A percentile compares a stretch with the other conserved stretches of the same genome.
phyloP scores from a whole-genome alignment of 83 land plant species.

The Thuja plicata region DNA sequence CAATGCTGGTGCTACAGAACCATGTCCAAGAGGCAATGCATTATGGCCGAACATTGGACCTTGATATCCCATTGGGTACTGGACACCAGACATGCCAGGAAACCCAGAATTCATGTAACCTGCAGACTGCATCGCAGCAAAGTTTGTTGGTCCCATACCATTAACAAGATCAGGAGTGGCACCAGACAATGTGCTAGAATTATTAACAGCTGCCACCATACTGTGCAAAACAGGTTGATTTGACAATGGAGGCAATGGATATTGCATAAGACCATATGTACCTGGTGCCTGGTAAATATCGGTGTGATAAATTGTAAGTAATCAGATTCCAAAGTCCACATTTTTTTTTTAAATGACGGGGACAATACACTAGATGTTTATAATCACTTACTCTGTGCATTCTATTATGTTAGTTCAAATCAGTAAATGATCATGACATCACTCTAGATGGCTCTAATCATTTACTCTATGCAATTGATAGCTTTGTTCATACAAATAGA shows the following conservation, averaged over 20 bases:
- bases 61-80: constrained; percentile 70
- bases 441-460: neutral
- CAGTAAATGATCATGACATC: neutral
- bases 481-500: neutral
- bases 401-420: neutral
- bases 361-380: neutral
- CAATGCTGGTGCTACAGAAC: constrained; percentile 27
- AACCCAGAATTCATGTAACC: constrained; percentile 51
- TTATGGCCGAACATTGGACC: constrained; percentile 51
- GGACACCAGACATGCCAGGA: constrained; percentile 53
- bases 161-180: constrained; percentile 26
- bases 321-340: neutral
- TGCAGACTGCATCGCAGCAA: constrained; percentile 38
- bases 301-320: neutral
- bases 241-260: constrained; percentile 47
- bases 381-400: neutral
- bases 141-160: constrained; percentile 47
- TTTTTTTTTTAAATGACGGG: neutral
- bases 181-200: constrained; percentile 47
- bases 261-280: constrained; percentile 67
- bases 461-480: too few relatives aligned
- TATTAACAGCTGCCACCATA: constrained; percentile 49
- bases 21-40: constrained; percentile 39
- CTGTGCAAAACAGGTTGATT: constrained; percentile 49
- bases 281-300: constrained; percentile 44